These are phyloP conservation scores for Didymella pomorum DNA, from an alignment of 2,329 filamentous ascomycete species.

Conservation along the genomic window DNA sequence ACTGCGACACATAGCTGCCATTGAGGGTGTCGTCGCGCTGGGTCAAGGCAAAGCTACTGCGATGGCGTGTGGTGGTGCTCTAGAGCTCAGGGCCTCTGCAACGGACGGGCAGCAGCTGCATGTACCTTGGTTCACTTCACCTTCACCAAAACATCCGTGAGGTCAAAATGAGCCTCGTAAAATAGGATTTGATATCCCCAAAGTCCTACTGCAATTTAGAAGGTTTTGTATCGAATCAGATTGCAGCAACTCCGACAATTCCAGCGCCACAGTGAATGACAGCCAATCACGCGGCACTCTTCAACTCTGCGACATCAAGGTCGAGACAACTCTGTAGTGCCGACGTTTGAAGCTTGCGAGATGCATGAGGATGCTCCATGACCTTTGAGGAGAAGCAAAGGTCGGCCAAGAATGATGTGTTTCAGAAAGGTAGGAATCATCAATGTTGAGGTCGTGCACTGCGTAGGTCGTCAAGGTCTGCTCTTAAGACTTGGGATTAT, in stretches of 20 bases:
- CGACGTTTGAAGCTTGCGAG: background rate
- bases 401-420: background rate
- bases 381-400: background rate
- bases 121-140: conserved; percentile 17
- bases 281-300: conserved; percentile 26
- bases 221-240: conserved; percentile 28
- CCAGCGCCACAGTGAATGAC: conserved; percentile 26
- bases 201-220: conserved; percentile 15
- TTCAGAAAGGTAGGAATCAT: background rate
- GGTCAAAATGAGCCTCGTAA: conserved; percentile 27
- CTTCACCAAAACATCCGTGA: conserved; percentile 18
- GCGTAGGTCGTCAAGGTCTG: background rate
- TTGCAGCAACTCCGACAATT: conserved; percentile 26
- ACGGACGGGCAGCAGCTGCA: conserved; percentile 8
- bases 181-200: conserved; percentile 17
- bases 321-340: background rate
- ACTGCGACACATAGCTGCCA: conserved; percentile 36
- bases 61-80: conserved; percentile 36
- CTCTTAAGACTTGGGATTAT: background rate
- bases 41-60: conserved; percentile 35
- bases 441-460: background rate
- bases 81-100: conserved; percentile 32
- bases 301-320: background rate
- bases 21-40: conserved; percentile 43
- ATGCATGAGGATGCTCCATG: background rate